phyloP scores from a whole-genome alignment of 257 asterid species.

The Solanum megistacrolobum region DNA sequence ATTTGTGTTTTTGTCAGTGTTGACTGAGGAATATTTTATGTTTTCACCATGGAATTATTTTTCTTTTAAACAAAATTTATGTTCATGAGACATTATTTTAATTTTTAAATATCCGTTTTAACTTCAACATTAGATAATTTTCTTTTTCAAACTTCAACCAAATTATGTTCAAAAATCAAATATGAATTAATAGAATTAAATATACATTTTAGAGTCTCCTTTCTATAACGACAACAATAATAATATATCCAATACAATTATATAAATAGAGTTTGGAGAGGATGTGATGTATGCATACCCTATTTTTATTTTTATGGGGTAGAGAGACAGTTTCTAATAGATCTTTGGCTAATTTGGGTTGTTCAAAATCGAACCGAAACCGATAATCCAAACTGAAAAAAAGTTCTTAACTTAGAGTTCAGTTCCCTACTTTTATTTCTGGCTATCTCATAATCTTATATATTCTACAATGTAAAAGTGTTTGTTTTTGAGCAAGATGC shows the following conservation, averaged over 20 bases:
- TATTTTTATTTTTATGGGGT: neutral
- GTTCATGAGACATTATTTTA: neutral
- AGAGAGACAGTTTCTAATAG: neutral
- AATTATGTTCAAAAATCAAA: neutral
- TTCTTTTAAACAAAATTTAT: neutral
- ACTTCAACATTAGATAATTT: neutral
- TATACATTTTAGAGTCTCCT: neutral
- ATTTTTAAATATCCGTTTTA: neutral
- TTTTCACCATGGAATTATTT: neutral
- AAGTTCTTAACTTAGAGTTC: no score
- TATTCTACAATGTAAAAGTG: no score
- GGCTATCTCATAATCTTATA: no score
- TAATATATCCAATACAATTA: no score
- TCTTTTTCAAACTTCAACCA: neutral
- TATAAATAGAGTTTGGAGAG: no score
- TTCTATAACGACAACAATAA: neutral
- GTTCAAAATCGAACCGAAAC: no score
- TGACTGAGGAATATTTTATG: neutral
- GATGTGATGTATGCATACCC: no score
- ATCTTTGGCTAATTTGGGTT: neutral
- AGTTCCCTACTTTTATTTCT: no score
- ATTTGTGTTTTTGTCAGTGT: neutral
- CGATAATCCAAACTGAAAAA: no score
- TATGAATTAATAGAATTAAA: neutral
- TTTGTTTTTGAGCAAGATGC: no score